Evolutionary conservation across 140 eudicot species (phyloP), one percentile per base, ranked within the genome.

Genomic region (Stevia rebaudiana): DNA sequence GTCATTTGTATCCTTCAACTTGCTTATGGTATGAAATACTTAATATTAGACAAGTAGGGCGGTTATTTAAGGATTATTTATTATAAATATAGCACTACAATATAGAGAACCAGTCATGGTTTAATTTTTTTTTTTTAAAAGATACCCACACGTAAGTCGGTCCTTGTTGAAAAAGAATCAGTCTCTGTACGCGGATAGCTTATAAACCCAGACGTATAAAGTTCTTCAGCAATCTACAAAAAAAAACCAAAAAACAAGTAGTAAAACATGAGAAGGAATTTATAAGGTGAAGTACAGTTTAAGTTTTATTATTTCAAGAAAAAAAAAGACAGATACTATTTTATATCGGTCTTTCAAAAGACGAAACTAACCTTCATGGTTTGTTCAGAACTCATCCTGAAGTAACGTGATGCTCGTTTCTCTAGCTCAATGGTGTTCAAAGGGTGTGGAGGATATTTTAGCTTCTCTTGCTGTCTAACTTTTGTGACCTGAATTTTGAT

Each of bases 181-280:
- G 99, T 92, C 78, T 92, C 99, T 2, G 99, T 92, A 44, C 97
- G 95, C 41, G 99, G 99, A 80, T 92, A 92, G 74, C 99, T 94
- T 70, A 94, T 88, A 68, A 85, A 94, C 75, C 99, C 99, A 81
- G 94, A 74, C 66, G 83, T 95, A 65, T 94, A 94, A 40, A 94
- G 84, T 63, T 94, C 99, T 83, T 94, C 99, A 35, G 97, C 99
- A 68, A 75, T 61, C 80, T 75, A 62, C 66, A 35, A 49, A 3
- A 60, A 21, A 10, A 67, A 23, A 9, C 4, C 3, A 28, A 1
- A 28, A 28, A 4, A 28, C 2, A 28, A 28, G 2, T 28, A 28
- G 4, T 1, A 28, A 28, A 42, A 30, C 48, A 48, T 13, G 65
- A 68, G 16, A 56, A 46, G 18, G 3, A 33, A 35, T 52, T 24